Base-by-base conservation (phyloP, 345 rosid genomes). In the Erysimum cheiranthoides region DNA sequence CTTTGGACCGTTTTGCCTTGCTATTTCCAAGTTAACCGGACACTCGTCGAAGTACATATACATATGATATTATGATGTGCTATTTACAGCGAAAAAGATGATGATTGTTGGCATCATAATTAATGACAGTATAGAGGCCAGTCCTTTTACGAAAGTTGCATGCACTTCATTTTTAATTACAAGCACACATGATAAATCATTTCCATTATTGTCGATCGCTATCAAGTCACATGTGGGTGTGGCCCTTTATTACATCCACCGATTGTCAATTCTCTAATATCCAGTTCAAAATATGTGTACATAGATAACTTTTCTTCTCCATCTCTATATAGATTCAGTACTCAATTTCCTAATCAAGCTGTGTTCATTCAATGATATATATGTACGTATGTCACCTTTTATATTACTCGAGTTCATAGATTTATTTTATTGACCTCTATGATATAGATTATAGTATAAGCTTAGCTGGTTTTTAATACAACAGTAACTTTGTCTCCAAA, bases 211-310 rank as follows among this genome's bases (percentile, higher is more conserved):
- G 74, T 75, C 74, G 9, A 49, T 61, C 74, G 9, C 58, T 61
- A 51, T 75, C 79, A 68, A 17, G 46, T 61, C 63, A 42, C 79
- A 75, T 75, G 79, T 75, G 79, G 70, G 57, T 75, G 69, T 68
- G 79, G 79, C 79, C 79, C 79, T 65, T 21, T 10, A 61, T 21
- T 10, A 61, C 68, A 4, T 61, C 79, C 57, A 68, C 79, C 42
- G 10, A 51, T 38, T 49, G 45, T 14, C 79, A 67, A 12, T 67
- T 59, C 43, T 67, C 61, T 9, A 5, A 28, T 59, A 13, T 61
- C 43, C 38, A 5, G 58, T 57, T 49, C 53, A 58, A 58, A 17
- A 18, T 52, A 47, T 9, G 38, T 74, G 6, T 9, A 9, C 27
- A 62, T 50, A 27, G 5, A 64, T 45, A 12, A 9, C 18, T 58